phyloP scores from a whole-genome alignment of 768 basidiomycete genomes.

The Leccinum broughii region DNA sequence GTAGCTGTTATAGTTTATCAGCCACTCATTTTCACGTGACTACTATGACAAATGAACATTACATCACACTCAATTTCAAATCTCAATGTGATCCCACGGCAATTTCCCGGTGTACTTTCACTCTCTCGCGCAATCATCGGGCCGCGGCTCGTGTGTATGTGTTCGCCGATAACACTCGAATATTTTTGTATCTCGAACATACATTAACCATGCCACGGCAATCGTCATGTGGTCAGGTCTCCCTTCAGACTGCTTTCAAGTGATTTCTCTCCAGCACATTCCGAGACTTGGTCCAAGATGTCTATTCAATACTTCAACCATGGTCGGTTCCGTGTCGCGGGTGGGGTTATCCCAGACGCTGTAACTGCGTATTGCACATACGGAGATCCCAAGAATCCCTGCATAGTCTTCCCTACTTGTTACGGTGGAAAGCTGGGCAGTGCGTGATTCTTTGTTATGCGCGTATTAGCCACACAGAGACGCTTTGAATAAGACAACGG shows the following conservation, averaged over 20 bases:
- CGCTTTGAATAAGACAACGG: conserved; percentile 16
- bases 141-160: conserved; percentile 3
- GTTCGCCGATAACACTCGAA: background rate
- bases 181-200: conserved; percentile 4
- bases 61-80: background rate
- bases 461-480: background rate
- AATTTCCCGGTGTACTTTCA: background rate
- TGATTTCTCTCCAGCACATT: background rate
- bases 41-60: background rate
- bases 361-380: conserved; percentile 61
- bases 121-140: conserved; percentile 6
- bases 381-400: conserved; percentile 53
- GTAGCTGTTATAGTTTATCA: conserved; percentile 45
- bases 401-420: conserved; percentile 60
- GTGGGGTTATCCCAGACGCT: conserved; percentile 56
- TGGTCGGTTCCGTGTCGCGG: conserved; percentile 52
- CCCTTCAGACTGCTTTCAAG: conserved; percentile 1
- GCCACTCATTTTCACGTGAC: conserved; percentile 26
- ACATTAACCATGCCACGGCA: background rate
- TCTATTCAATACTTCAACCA: conserved; percentile 51
- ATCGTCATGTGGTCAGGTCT: background rate
- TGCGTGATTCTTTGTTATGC: conserved; percentile 27
- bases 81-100: too few relatives aligned
- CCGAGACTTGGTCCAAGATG: conserved; percentile 10
- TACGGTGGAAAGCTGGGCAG: conserved; percentile 55